These are phyloP conservation scores for Mucor lusitanicus DNA, from an alignment of 371 early-diverging fungal genomes.

Conservation along the genomic window DNA sequence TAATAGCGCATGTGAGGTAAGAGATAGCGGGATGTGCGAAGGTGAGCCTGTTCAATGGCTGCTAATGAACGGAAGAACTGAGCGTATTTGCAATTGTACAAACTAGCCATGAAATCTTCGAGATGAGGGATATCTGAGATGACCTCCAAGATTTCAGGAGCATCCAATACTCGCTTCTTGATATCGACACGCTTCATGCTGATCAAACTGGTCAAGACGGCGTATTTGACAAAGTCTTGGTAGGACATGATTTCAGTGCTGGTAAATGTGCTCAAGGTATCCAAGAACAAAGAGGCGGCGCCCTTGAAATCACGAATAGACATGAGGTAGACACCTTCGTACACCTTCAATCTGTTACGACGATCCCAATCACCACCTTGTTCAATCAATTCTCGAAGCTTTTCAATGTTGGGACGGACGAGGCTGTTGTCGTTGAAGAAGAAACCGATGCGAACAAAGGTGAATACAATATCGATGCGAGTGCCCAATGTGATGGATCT, in stretches of 20 bases:
- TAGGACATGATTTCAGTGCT: slow-evolving; percentile 97
- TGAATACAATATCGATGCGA: slow-evolving; percentile 92
- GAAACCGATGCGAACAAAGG: slow-evolving; percentile 92
- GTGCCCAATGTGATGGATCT: slow-evolving; percentile 91
- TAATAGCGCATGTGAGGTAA: slow-evolving; percentile 88
- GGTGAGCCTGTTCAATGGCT: slow-evolving; percentile 52
- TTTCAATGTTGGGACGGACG: slow-evolving; percentile 81
- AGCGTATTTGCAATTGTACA: slow-evolving; percentile 94
- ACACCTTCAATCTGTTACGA: slow-evolving; percentile 98
- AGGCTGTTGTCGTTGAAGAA: slow-evolving; percentile 86
- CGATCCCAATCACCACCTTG: slow-evolving; percentile 99
- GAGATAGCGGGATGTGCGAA: slow-evolving; percentile 66
- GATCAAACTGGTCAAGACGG: slow-evolving; percentile 88
- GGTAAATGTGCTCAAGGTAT: slow-evolving; percentile 97
- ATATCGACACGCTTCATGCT: slow-evolving; percentile 92
- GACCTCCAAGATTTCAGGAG: slow-evolving; percentile 97
- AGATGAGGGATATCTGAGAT: slow-evolving; percentile 88
- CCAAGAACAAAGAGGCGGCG: slow-evolving; percentile 88
- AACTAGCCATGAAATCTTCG: slow-evolving; percentile 80
- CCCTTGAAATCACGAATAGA: slow-evolving; percentile 95
- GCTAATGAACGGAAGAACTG: slow-evolving; percentile 83
- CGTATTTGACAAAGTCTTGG: slow-evolving; percentile 95
- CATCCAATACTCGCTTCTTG: slow-evolving; percentile 85
- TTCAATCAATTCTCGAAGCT: slow-evolving; percentile 86
- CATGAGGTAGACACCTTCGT: slow-evolving; percentile 93